Evolutionary conservation across 208 protist species (phyloP), one percentile per base, ranked within the genome.

Genomic region (Entamoeba dispar): DNA sequence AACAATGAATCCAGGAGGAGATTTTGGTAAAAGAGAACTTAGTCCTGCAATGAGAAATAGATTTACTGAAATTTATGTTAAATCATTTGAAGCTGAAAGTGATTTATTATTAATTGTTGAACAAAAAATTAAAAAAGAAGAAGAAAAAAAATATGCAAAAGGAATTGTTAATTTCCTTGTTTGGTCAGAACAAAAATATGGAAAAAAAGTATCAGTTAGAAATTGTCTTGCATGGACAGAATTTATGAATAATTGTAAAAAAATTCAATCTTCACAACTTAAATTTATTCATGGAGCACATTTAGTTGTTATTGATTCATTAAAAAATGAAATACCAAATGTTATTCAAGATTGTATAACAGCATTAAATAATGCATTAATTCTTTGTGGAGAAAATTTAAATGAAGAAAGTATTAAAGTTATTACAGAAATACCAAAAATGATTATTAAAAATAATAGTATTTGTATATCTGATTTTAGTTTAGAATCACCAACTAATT

Each of bases 11-110:
- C 99, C 99, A 12, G 98, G 94, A 93, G 99, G 99, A 43, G 99
- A 99, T 95, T 99, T 99, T 97, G 99, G 99, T 86, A 99, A 99
- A 95, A 99, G 98, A 95, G 99, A 99, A 95, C 95, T 99, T 12
- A 99, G 98, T 14, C 98, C 99, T 22, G 99, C 99, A 5, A 96
- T 99, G 49, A 96, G 99, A 92, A 99, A 99, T 94, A 96, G 99
- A 93, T 99, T 99, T 94, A 99, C 98, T 0, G 99, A 99, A 95
- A 97, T 99, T 43, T 99, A 99, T 97, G 98, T 99, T 5, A 97
- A 98, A 14, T 94, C 96, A 19, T 91, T 95, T 31, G 50, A 27
- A 15, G 57, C 93, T 34, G 93, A 96, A 31, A 61, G 95, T n/a
- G 98, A 99, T 93, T 94, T 99, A n/a, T 91, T 94, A 15, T 92